Evolutionary conservation across 225 moss, liverwort and hornwort genomes (phyloP), one percentile per base, ranked within the genome.

Genomic region (Rhytidiadelphus loreus): DNA sequence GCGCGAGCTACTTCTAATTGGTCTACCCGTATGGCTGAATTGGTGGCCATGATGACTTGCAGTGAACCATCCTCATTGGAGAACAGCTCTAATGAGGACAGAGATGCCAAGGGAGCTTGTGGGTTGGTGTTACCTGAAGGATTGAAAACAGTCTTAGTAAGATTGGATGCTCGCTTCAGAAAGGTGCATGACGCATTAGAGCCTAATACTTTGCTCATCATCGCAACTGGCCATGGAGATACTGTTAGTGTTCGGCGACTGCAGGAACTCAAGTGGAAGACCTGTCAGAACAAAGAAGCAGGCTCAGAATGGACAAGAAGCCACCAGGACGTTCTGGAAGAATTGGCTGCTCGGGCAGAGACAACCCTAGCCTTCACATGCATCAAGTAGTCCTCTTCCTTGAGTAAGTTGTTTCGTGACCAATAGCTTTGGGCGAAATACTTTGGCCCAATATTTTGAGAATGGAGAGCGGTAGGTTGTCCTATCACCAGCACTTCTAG

Each of bases 171-270:
- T 50, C 94, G 90, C 29, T 91, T 96, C 66, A 91, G 91, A 82
- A 93, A 89, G 65, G 61, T 97, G 66, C 87, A 98, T 75, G 94
- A 95, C 75, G 95, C 98, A 50, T 89, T 98, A 50, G 95, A 95
- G 81, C 60, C 90, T 48, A 97, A 96, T 71, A 90, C 81, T 33
- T 91, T 98, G 94, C 90, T 98, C 58, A 94, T 98, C 28, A 92
- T 96, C 20, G 85, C 96, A 30, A 93, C 96, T 78, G 98, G 97
- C 55, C 95, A 95, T 85, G 98, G 97, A 55, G 96, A 98, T 83
- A 96, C 98, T 43, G 80, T 93, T n/a, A 94, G 91, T 80, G 94
- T 96, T 52, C 90, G 94, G 59, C 88, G 90, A 90, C 86, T 93
- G 70, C 87, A 90, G 78, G 93, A 96, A 85, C 91, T 95, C 44